Conservation (phyloP, 2,329 filamentous ascomycete genomes). For the Aspergillus uvarum region DNA sequence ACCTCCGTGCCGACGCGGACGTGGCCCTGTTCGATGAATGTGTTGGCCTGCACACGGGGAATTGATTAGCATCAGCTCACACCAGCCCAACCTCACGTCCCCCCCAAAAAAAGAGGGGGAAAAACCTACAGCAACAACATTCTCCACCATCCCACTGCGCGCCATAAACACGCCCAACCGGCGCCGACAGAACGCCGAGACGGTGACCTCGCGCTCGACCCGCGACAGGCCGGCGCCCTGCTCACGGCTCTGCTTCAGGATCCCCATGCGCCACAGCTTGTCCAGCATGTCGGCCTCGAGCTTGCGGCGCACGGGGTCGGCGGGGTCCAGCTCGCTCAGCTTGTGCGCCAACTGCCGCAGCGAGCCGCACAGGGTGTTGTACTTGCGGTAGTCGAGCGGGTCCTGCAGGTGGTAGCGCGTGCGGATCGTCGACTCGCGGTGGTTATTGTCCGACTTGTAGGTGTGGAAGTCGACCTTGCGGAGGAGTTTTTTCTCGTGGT, state of each 20-base stretch:
- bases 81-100: no score
- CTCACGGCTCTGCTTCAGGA: slow-evolving; percentile 72
- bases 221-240: slow-evolving; percentile 66
- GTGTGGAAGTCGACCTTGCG: slow-evolving; percentile 91
- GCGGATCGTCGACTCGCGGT: slow-evolving; percentile 77
- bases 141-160: slow-evolving; percentile 85
- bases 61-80: slow-evolving; percentile 9
- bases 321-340: slow-evolving; percentile 75
- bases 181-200: slow-evolving; percentile 81
- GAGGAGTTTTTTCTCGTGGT: slow-evolving; percentile 93
- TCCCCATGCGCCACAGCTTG: slow-evolving; percentile 90
- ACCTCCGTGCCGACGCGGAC: slow-evolving; percentile 89
- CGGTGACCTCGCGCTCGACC: slow-evolving; percentile 85
- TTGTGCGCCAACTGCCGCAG: slow-evolving; percentile 86
- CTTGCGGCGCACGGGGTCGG: slow-evolving; percentile 74
- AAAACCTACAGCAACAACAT: slow-evolving; percentile 67
- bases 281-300: slow-evolving; percentile 84
- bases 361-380: slow-evolving; percentile 70
- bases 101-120: slow-evolving; percentile 5
- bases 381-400: slow-evolving; percentile 76
- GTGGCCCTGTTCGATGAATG: slow-evolving; percentile 91
- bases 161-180: slow-evolving; percentile 90
- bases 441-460: slow-evolving; percentile 83
- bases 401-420: slow-evolving; percentile 90
- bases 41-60: slow-evolving; percentile 44